Conservation (phyloP, 805 yeast species). For the Metschnikowia proteae region DNA sequence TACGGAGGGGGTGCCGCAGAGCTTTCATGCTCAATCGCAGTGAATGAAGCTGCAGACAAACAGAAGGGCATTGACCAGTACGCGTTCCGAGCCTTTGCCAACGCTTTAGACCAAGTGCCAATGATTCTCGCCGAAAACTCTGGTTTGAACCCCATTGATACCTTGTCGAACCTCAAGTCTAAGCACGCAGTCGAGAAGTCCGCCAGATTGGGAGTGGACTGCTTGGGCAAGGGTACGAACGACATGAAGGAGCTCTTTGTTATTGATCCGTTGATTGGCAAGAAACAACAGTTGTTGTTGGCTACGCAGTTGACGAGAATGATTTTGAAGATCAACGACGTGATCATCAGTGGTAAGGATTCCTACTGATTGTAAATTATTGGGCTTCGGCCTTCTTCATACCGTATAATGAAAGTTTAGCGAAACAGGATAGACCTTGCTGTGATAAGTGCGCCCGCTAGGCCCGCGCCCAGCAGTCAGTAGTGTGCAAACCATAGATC, state of each 20-base stretch:
- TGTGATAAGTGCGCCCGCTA: background rate
- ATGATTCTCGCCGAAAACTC: constrained; percentile 96
- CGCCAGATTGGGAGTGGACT: constrained; percentile 85
- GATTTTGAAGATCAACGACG: constrained; percentile 96
- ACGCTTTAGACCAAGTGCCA: constrained; percentile 88
- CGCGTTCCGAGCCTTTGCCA: constrained; percentile 92
- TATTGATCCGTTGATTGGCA: constrained; percentile 95
- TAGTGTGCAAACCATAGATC: constrained; percentile 7
- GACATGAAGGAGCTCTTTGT: constrained; percentile 94
- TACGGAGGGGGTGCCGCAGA: constrained; percentile 99
- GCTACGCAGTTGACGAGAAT: constrained; percentile 98
- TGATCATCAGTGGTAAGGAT: constrained; percentile 84
- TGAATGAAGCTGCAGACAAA: constrained; percentile 84
- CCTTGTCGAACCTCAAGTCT: constrained; percentile 77
- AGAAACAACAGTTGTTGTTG: constrained; percentile 89
- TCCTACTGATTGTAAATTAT: constrained; percentile 42
- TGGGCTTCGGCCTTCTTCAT: constrained; percentile 4
- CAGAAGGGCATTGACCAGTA: constrained; percentile 96
- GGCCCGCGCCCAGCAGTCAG: background rate
- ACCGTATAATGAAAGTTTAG: constrained; percentile 3
- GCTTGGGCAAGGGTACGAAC: constrained; percentile 80
- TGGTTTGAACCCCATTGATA: constrained; percentile 91
- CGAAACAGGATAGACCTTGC: background rate
- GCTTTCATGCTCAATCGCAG: constrained; percentile 87
- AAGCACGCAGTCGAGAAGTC: constrained; percentile 73